Base-by-base conservation (phyloP, 2,329 filamentous ascomycete genomes). In the Aspergillus pseudoglaucus region DNA sequence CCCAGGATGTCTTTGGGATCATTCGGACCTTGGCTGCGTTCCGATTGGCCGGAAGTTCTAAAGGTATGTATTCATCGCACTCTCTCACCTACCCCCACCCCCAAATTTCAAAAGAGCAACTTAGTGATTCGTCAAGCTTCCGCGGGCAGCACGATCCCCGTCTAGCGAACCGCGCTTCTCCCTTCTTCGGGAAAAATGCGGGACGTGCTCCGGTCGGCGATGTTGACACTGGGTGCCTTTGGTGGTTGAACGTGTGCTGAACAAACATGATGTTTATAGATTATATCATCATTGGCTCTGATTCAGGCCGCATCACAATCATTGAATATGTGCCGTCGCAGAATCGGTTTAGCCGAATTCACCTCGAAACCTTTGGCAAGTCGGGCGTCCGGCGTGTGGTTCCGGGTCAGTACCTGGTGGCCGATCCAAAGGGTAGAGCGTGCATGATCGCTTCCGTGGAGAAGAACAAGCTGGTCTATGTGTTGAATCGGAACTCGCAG, bases 391-490 rank as follows among this genome's bases (percentile, higher is more conserved):
- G 94, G 49, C 84, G 93, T 60, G 91, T 97, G 33, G 82, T 98
- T 40, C 93, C 94, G 2, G 93, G 94, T 51, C 90, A 99, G 69
- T 98, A 96, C 63, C 80, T 99, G 23, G 93, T 91, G 6, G 88
- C 89, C 45, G 93, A 99, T 63, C 93, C 93, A 23, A 95, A 95
- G 70, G 93, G 93, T 47, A 83, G 93, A 73, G 94, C 94, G 47
- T 95, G 91, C 64, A 79, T 99, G 65, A 88, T 97, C 52, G 90
- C 93, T 8, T 91, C 90, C 4, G 80, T 91, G 47, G 94, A 99
- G 74, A 98, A 98, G 80, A 98, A 97, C 75, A 98, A 98, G 75
- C 85, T 99, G 48, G 93, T 98, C 58, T 99, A 98, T 71, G 91
- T 98, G 61, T 78, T 98, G 58, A 97, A 97, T 70, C 85, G 94